Base-by-base conservation (phyloP, 768 basidiomycete genomes). In the Lactifluus echinatus region DNA sequence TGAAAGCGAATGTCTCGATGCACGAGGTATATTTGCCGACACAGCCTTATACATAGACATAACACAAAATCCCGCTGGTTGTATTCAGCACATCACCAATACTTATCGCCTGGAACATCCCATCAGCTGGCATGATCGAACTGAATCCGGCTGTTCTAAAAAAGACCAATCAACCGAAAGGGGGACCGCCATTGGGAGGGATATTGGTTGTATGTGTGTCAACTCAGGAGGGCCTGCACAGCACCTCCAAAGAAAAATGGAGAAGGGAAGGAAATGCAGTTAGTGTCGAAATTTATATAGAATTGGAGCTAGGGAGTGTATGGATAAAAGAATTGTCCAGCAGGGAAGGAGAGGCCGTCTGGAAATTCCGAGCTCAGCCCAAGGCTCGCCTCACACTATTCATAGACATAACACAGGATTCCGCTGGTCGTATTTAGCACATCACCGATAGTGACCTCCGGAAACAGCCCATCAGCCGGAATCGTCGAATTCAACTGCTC, bases 391-490 rank as follows among this genome's bases (percentile, higher is more conserved):
- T n/a, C n/a, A n/a, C 12, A 4, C 53, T 45, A 73, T 49, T 70
- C 71, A 53, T 73, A 73, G 3, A 66, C 63, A 49, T 73, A 73
- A 62, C 72, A 73, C n/a, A 73, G 59, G 17, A 61, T 55, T 1
- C 67, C 70, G 17, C 60, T 63, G 0, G 65, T 70, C 3, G 72
- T 73, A 56, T 66, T 60, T 36, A 73, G 57, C 17, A 73, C 62
- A 39, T 71, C 66, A 17, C 53, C 36, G 23, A 73, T 65, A 4
- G 39, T 66, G 11, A 59, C 54, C 26, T 67, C 55, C 4, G 60
- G 51, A 31, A 66, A 65, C 48, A 73, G 47, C 10, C 68, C 69
- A 24, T 70, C 65, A 5, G 66, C 57, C 0, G 67, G 70, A 26
- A 73, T 63, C 1, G 31, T 56, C 40, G 64, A 68, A 57, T 65